Evolutionary conservation across 768 basidiomycete genomes (phyloP), one percentile per base, ranked within the genome.

Genomic region (Rhodosporidiobolus sp.): DNA sequence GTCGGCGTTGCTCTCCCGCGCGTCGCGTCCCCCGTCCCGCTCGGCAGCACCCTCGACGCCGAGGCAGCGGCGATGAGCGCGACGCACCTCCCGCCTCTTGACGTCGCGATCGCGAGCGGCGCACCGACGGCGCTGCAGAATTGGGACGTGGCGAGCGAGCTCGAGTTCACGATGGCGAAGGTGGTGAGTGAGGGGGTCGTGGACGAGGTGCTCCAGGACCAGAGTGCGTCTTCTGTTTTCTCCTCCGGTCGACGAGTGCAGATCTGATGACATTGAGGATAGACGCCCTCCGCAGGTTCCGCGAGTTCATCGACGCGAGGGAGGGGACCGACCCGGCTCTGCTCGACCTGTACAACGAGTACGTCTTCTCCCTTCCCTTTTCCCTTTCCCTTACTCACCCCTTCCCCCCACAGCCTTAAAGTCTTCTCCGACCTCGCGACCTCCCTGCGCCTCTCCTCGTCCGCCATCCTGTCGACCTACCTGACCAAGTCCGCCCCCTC

Each of bases 331-430:
- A 70, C 38, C 53, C 63, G 0, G 43, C 55, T 24, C 52, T 68
- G 14, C 53, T 71, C 46, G 63, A 65, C 46, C 63, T 75, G 9
- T 65, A 65, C 63, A 45, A 50, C 54, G 74, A 75, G 64, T 65
- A 3, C 28, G 61, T 4, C 54, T 12, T 38, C 24, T 38, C 10
- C 3, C 26, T 38, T 26, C 19, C 24, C 20, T 35, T 6, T 43
- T n/a, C 49, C 16, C 24, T 12, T 2, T 12, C 22, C 9, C 35
- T 61, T 49, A 35, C 30, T 32, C 9, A 22, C 26, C 8, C 56
- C 14, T 11, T 32, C 46, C 60, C 2, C 5, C 9, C 4, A 12
- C 55, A 72, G 70, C 56, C 68, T 74, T 17, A 20, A 34, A 8
- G 54, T 58, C n/a, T 71, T 75, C 54, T 68, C 74, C 45, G 28